Base-by-base conservation (phyloP, 2,329 filamentous ascomycete species). In the Hypocreales sp. region DNA sequence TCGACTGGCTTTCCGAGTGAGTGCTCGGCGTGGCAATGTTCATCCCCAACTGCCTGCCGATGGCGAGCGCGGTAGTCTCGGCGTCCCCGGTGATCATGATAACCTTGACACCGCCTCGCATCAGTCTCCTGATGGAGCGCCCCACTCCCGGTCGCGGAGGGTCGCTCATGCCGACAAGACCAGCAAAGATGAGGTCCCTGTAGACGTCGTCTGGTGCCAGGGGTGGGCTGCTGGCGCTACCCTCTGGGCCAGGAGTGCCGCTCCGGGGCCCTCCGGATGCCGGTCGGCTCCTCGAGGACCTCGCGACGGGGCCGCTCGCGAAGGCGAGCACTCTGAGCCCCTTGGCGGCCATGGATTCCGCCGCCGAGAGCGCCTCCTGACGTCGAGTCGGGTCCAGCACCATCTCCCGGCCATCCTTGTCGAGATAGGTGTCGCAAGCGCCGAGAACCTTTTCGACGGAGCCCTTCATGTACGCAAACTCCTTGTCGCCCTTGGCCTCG, bases 1-100 rank as follows among this genome's bases (percentile, higher is more conserved):
- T 60, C 42, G 67, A 55, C 53, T 72, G 64, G 46, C 64, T 66
- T 31, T 53, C 51, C 23, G 53, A 58, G 43, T 63, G 63, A 34
- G 53, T 66, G 34, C 54, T 67, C 37, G 59, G 59, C 29, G 55
- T 51, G 8, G 64, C 67, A 31, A 95, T 71, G 3, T 76, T 73
- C 82, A 98, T 98, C 22, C 90, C 90, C n/a, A 98, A 65, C 45
- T 93, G 87, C 51, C 71, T 82, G 17, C 82, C 90, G 47, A 98
- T 95, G 1, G 90, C 90, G 24, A 94, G 64, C 3, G 90, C 90
- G 3, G 90, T 98, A 2, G 83, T 83, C 49, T 95, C 84, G 11
- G 90, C 83, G 50, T 98, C 90, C 32, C 90, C 90, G 8, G 90
- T 98, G 39, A 98, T 95, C 90, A 98, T 98, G 41, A 98, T 92